phyloP scores from a whole-genome alignment of 2,329 filamentous ascomycete genomes.

The Talaromyces marneffei region DNA sequence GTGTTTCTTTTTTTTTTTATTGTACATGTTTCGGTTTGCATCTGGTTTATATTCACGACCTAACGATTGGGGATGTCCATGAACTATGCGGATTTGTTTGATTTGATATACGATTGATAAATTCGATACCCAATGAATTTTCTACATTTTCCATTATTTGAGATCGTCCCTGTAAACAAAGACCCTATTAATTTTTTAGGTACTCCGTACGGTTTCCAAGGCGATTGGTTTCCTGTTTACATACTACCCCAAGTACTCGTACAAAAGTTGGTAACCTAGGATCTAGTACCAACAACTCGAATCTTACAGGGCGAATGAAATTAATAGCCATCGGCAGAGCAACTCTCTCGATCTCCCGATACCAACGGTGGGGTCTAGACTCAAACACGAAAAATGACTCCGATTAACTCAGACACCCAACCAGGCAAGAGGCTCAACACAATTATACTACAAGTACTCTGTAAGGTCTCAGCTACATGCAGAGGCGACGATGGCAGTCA shows the following conservation, averaged over 20 bases:
- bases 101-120: background rate
- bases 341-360: no score
- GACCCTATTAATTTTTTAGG: no score
- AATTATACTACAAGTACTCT: no score
- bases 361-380: background rate
- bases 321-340: background rate
- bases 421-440: background rate
- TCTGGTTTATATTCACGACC: background rate
- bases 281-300: no score
- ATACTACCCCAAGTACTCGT: background rate
- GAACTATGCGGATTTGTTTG: background rate
- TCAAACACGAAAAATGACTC: background rate
- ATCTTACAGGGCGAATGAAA: background rate
- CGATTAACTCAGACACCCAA: background rate
- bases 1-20: background rate
- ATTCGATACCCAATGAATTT: slow-evolving; percentile 7
- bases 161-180: background rate
- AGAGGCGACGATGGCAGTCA: no score
- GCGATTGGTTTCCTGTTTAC: no score
- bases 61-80: background rate
- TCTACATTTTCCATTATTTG: background rate
- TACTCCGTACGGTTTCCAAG: no score
- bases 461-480: no score
- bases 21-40: background rate
- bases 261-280: background rate